phyloP scores from a whole-genome alignment of 2,329 filamentous ascomycete species.

The Xylariaceae sp. region DNA sequence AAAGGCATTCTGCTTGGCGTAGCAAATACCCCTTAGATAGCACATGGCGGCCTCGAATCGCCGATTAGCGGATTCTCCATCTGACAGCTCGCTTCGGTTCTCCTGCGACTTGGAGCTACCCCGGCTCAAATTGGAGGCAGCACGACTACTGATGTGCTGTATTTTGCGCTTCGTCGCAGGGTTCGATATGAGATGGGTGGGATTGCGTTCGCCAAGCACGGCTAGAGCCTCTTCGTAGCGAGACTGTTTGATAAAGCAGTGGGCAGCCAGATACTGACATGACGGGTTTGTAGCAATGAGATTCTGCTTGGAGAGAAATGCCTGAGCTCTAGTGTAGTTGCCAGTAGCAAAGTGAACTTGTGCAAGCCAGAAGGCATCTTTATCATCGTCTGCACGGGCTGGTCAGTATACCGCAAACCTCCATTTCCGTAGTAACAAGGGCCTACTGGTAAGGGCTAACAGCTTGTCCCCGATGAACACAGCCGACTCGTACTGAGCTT shows the following conservation, averaged over 20 bases:
- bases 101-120: constrained; percentile 22
- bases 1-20: constrained; percentile 94
- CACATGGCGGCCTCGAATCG: constrained; percentile 97
- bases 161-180: constrained; percentile 62
- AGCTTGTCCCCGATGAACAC: constrained; percentile 98
- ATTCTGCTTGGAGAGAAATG: constrained; percentile 78
- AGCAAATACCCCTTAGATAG: constrained; percentile 87
- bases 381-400: constrained; percentile 66
- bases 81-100: constrained; percentile 33
- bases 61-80: constrained; percentile 68
- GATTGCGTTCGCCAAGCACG: constrained; percentile 87
- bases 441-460: constrained; percentile 81
- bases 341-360: constrained; percentile 94
- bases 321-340: constrained; percentile 87
- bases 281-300: constrained; percentile 75
- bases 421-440: constrained; percentile 7
- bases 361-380: constrained; percentile 96
- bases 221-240: constrained; percentile 83
- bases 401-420: constrained; percentile 12
- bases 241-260: constrained; percentile 89
- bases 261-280: constrained; percentile 86
- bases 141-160: constrained; percentile 48
- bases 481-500: constrained; percentile 92
- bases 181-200: constrained; percentile 75
- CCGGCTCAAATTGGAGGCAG: constrained; percentile 21